Evolutionary conservation across 345 rosid genomes (phyloP).

Genomic region (Camelina hispida): DNA sequence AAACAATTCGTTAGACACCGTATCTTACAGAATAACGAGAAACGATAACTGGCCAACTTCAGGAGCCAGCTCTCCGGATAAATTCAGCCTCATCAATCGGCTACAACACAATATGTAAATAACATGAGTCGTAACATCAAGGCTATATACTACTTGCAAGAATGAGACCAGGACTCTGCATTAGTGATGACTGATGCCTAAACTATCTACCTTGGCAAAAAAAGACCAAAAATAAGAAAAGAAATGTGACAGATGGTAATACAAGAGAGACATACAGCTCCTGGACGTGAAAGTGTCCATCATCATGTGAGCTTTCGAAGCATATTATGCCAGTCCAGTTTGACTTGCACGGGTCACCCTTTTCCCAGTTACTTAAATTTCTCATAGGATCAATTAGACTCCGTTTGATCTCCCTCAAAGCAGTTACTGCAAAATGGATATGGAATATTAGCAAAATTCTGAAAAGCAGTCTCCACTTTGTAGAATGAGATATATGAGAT

Average conservation of each 20-base stretch:
- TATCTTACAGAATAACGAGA: slow-evolving; percentile 70
- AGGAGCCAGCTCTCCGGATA: slow-evolving; percentile 78
- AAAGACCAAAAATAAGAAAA: neutral
- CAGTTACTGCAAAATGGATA: slow-evolving; percentile 58
- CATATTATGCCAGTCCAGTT: slow-evolving; percentile 82
- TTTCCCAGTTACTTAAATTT: slow-evolving; percentile 64
- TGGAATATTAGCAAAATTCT: slow-evolving; percentile 14
- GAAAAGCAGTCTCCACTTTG: slow-evolving; percentile 5
- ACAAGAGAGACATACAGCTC: slow-evolving; percentile 62
- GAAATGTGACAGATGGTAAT: slow-evolving; percentile 20
- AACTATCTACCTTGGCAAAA: slow-evolving; percentile 26
- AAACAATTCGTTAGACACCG: slow-evolving; percentile 3
- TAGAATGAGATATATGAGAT: slow-evolving; percentile 1
- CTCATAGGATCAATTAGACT: slow-evolving; percentile 62
- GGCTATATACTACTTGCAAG: neutral
- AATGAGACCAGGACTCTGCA: slow-evolving; percentile 5
- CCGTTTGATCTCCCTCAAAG: slow-evolving; percentile 55
- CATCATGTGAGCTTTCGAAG: slow-evolving; percentile 35
- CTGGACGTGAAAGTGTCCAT: slow-evolving; percentile 64
- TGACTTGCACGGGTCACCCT: slow-evolving; percentile 78
- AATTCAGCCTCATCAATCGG: slow-evolving; percentile 68
- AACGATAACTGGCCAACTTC: slow-evolving; percentile 67
- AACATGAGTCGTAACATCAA: neutral
- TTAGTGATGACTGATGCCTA: slow-evolving; percentile 13
- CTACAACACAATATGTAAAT: slow-evolving; percentile 50